phyloP scores from a whole-genome alignment of 352 stramenopile species.

The Phytophthora syringae region DNA sequence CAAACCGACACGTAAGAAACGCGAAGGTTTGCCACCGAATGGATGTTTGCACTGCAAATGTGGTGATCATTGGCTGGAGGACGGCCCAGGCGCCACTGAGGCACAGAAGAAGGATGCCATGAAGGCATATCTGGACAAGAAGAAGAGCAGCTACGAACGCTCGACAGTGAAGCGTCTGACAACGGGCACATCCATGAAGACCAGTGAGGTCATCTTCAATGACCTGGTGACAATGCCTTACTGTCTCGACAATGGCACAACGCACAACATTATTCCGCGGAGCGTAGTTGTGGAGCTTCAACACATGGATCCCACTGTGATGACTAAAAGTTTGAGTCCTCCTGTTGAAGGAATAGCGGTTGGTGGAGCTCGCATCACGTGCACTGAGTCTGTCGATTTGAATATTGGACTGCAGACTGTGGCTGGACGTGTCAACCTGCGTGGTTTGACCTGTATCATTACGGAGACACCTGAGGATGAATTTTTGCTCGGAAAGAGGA shows the following conservation, averaged over 20 bases:
- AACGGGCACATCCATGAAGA: not conserved
- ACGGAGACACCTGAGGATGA: too few relatives aligned
- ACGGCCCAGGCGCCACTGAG: not conserved
- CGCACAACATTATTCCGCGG: slow-evolving; percentile 5
- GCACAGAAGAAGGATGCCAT: not conserved
- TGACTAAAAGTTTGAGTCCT: too few relatives aligned
- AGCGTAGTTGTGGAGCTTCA: not conserved
- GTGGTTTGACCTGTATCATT: too few relatives aligned
- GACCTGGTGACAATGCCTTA: too few relatives aligned
- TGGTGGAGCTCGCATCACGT: too few relatives aligned
- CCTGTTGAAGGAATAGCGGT: too few relatives aligned
- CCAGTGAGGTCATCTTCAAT: slow-evolving; percentile 12
- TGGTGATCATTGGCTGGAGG: not conserved
- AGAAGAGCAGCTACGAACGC: not conserved
- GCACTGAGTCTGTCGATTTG: too few relatives aligned
- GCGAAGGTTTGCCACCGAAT: not conserved
- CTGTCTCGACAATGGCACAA: slow-evolving; percentile 5
- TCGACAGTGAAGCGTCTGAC: not conserved
- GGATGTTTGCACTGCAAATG: slow-evolving; percentile 1
- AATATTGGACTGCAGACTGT: too few relatives aligned
- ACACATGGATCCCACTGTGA: too few relatives aligned
- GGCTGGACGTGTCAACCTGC: too few relatives aligned
- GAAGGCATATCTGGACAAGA: not conserved
- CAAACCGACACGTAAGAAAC: too few relatives aligned
- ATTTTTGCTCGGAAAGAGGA: not conserved